These are phyloP conservation scores for Trichophyton mentagrophytes DNA, from an alignment of 2,329 filamentous ascomycete genomes.

Conservation along the genomic window DNA sequence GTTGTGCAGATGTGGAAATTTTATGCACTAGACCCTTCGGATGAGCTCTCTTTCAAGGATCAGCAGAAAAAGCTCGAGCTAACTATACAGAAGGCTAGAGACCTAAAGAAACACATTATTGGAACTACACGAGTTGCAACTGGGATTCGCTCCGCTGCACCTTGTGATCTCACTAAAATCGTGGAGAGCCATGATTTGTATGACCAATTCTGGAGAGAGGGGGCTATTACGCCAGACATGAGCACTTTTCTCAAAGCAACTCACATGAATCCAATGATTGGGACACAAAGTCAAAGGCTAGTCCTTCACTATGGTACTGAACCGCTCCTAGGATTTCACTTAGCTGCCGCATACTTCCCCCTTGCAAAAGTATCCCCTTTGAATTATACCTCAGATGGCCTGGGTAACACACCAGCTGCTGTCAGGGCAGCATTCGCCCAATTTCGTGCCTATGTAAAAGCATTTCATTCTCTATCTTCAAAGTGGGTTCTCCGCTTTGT, in stretches of 20 bases:
- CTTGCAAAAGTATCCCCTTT: slow-evolving; percentile 32
- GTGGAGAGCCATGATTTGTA: slow-evolving; percentile 12
- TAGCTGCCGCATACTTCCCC: slow-evolving; percentile 37
- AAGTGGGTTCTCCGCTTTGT: slow-evolving; percentile 36
- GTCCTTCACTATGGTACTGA: slow-evolving; percentile 39
- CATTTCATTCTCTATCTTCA: slow-evolving; percentile 15
- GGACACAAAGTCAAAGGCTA: slow-evolving; percentile 24
- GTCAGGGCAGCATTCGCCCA: slow-evolving; percentile 13
- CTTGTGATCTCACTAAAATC: slow-evolving; percentile 16
- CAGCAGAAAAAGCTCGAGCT: slow-evolving; percentile 2
- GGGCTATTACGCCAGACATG: slow-evolving; percentile 14
- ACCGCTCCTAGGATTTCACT: slow-evolving; percentile 45
- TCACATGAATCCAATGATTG: slow-evolving; percentile 34
- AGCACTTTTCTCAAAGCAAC: slow-evolving; percentile 7
- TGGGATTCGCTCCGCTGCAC: slow-evolving; percentile 16
- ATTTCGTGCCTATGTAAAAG: slow-evolving; percentile 16
- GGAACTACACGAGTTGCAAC: slow-evolving; percentile 2
- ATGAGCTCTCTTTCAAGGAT: background rate
- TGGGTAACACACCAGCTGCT: background rate
- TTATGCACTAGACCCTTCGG: slow-evolving; percentile 17
- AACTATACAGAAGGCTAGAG: slow-evolving; percentile 3
- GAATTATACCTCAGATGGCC: background rate
- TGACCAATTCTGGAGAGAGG: slow-evolving; percentile 21
- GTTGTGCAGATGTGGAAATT: slow-evolving; percentile 27
- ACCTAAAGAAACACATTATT: slow-evolving; percentile 14